These are phyloP conservation scores for Eutrema salsugineum DNA, from an alignment of 441 rosid species.

Conservation along the genomic window DNA sequence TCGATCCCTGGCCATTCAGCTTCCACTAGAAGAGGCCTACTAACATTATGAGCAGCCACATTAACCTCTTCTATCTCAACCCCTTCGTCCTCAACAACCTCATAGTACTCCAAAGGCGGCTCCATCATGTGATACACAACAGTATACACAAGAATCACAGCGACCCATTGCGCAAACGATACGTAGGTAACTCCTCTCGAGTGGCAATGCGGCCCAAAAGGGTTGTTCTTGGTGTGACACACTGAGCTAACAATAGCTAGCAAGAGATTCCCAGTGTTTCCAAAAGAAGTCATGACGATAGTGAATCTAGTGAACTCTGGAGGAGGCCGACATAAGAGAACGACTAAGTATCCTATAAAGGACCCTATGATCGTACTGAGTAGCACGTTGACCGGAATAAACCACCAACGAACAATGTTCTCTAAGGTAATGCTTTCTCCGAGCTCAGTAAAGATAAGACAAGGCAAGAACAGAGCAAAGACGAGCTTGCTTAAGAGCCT, in stretches of 20 bases:
- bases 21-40: conserved; percentile 77
- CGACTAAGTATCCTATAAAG: conserved; percentile 67
- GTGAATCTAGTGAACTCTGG: conserved; percentile 75
- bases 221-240: conserved; percentile 60
- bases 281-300: conserved; percentile 83
- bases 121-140: conserved; percentile 98
- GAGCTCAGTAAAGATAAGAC: conserved; percentile 82
- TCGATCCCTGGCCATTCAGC: conserved; percentile 99
- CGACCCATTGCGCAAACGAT: conserved; percentile 85
- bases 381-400: conserved; percentile 83
- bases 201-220: conserved; percentile 68
- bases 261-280: conserved; percentile 82
- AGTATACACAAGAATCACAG: conserved; percentile 88
- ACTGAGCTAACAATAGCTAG: conserved; percentile 82
- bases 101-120: conserved; percentile 80
- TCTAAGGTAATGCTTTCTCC: conserved; percentile 69
- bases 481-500: conserved; percentile 88
- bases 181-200: conserved; percentile 84
- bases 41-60: conserved; percentile 31
- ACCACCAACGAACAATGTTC: conserved; percentile 71
- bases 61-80: conserved; percentile 54
- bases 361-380: conserved; percentile 62
- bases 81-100: conserved; percentile 63
- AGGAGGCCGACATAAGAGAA: conserved; percentile 70
- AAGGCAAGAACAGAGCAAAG: conserved; percentile 85